Evolutionary conservation across 23 red algal genomes (phyloP).

Genomic region (Gracilaria gracilis): DNA sequence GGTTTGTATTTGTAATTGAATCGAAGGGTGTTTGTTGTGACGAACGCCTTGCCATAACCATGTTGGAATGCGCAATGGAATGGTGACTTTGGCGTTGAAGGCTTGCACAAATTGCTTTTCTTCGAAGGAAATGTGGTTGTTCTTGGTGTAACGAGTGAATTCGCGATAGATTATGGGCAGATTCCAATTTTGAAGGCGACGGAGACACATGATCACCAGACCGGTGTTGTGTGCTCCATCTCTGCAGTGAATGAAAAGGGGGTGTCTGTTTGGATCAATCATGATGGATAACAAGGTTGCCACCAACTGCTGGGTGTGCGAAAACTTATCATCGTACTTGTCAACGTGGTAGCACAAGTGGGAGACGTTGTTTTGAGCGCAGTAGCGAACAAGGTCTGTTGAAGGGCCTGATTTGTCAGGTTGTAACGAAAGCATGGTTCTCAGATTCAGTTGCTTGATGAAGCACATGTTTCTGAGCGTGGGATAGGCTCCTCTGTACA

Average conservation of each 20-base stretch:
- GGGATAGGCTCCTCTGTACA: conserved; percentile 93
- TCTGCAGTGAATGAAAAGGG: conserved; percentile 92
- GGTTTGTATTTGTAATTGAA: conserved; percentile 49
- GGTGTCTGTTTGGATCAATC: conserved; percentile 58
- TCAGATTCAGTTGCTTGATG: conserved; percentile 76
- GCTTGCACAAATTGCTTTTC: conserved; percentile 95
- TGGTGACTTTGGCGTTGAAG: conserved; percentile 80
- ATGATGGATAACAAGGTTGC: conserved; percentile 71
- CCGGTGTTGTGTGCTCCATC: conserved; percentile 99
- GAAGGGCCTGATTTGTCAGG: conserved; percentile 64
- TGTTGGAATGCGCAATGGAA: conserved; percentile 63
- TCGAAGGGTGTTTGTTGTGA: conserved; percentile 72
- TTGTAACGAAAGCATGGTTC: conserved; percentile 72
- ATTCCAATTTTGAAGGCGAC: conserved; percentile 95
- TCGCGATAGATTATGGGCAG: conserved; percentile 88
- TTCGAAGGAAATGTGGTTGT: conserved; percentile 76
- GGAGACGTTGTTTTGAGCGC: conserved; percentile 62
- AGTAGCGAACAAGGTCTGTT: conserved; percentile 84
- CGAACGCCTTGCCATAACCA: conserved; percentile 91
- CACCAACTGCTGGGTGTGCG: conserved; percentile 62
- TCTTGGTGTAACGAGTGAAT: conserved; percentile 93
- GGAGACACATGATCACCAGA: conserved; percentile 90
- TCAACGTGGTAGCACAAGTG: conserved; percentile 69
- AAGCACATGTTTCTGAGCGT: conserved; percentile 94
- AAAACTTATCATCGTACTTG: conserved; percentile 93